Conservation (phyloP, 2,329 filamentous ascomycete species). For the Hymenoscyphus infarciens region DNA sequence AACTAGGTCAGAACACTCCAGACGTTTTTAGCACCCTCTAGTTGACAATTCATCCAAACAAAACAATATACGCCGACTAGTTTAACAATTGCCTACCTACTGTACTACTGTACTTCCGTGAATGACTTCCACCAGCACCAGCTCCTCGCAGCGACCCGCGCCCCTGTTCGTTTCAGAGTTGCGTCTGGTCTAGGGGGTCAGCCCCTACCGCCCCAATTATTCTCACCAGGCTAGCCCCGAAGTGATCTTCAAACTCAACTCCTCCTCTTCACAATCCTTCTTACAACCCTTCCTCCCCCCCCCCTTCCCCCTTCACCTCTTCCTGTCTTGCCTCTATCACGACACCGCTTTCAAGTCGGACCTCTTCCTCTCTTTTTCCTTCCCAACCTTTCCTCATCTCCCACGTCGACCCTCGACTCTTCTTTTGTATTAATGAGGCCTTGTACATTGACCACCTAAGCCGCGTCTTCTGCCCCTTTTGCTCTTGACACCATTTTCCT, state of each 20-base stretch:
- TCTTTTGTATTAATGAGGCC: conserved; percentile 27
- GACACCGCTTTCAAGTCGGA: conserved; percentile 8
- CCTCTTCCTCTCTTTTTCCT: conserved; percentile 7
- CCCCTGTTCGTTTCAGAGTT: not conserved
- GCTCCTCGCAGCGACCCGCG: not conserved
- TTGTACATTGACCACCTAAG: conserved; percentile 22
- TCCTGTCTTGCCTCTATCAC: not conserved
- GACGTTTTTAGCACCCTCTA: too few species aligned
- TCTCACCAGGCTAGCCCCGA: not conserved
- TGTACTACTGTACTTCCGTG: too few species aligned
- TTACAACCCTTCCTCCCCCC: conserved; percentile 9
- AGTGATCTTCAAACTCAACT: conserved; percentile 5
- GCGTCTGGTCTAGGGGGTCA: not conserved
- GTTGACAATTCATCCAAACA: too few species aligned
- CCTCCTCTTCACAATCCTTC: conserved; percentile 5
- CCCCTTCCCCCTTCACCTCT: conserved; percentile 7
- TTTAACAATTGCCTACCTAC: too few species aligned
- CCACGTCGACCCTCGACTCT: conserved; percentile 1
- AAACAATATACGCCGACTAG: too few species aligned
- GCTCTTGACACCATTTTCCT: not conserved
- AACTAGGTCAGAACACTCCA: too few species aligned
- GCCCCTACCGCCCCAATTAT: not conserved
- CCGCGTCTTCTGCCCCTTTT: conserved; percentile 8
- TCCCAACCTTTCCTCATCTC: conserved; percentile 6
- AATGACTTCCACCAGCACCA: not conserved